Percentiles rank a stretch among this genome's conserved stretches.
Evolutionary conservation across 495 filamentous ascomycete genomes (phyloP).

Genomic region (Talaromyces nanjingensis): DNA sequence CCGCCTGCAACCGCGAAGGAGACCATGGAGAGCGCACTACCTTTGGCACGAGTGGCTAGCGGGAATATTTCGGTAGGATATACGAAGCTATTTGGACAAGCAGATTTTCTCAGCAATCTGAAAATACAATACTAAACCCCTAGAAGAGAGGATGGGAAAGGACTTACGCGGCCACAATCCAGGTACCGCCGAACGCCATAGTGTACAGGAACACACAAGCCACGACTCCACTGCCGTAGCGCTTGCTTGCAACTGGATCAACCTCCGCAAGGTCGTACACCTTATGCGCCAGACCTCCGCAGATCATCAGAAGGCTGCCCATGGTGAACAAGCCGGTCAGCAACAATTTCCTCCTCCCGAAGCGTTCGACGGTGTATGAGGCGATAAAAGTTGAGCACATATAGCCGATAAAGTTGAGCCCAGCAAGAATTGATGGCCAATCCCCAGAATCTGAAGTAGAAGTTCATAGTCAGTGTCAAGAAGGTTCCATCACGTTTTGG

Average conservation of each 20-base stretch:
- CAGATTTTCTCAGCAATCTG: conserved; percentile 21
- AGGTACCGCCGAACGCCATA: conserved; percentile 39
- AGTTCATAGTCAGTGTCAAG: conserved; percentile 3
- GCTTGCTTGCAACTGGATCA: conserved; percentile 8
- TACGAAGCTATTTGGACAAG: conserved; percentile 25
- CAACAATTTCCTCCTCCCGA: conserved; percentile 16
- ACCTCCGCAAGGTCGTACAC: conserved; percentile 4
- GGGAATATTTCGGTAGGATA: conserved; percentile 54
- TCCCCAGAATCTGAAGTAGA: conserved; percentile 14
- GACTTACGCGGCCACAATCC: conserved; percentile 36
- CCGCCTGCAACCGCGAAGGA: conserved; percentile 43
- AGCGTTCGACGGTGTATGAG: conserved; percentile 20
- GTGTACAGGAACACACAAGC: conserved; percentile 40
- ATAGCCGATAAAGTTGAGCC: conserved; percentile 40
- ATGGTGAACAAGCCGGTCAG: conserved; percentile 14
- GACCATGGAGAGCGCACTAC: conserved; percentile 36
- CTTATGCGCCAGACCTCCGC: conserved; percentile 16
- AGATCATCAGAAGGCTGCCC: conserved; percentile 15
- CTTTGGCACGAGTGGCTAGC: conserved; percentile 39
- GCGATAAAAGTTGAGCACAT: conserved; percentile 35
- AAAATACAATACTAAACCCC: conserved; percentile 27
- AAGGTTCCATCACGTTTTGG: conserved; percentile 4
- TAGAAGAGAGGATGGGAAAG: conserved; percentile 19
- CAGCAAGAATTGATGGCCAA: conserved; percentile 36
- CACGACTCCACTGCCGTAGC: conserved; percentile 27